Evolutionary conservation across 2,329 filamentous ascomycete genomes (phyloP), one percentile per base, ranked within the genome.

Genomic region (Colletotrichum sp.): DNA sequence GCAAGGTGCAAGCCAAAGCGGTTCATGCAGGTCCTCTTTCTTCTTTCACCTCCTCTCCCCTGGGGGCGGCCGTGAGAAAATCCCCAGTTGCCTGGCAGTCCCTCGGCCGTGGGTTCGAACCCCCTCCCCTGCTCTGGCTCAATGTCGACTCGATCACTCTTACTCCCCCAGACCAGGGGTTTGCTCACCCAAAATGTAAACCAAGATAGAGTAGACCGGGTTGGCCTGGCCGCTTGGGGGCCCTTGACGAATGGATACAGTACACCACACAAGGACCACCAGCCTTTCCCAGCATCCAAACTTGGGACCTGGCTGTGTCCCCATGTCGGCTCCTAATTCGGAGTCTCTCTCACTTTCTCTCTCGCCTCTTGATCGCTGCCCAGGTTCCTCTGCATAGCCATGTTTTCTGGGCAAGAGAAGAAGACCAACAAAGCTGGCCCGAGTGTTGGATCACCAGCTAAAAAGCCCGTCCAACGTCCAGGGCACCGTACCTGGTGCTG

Each of bases 21-120:
- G 77, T 78, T 78, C 77, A 77, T 78, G 77, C 77, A 78, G 75
- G 77, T 77, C 74, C 71, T 74, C 57, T 77, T 78, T 67, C 77
- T 78, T 76, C 68, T 77, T 67, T 68, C 49, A 26, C 30, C 67
- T 60, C 24, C 18, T 52, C 60, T 64, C 44, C 44, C 44, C 44
- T 21, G 44, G 44, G 44, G 44, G 44, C 63, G 26, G 69, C 62
- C 72, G 28, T 18, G 39, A 12, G n/a, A 57, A 57, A 75, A 36
- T 57, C 36, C 57, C 73, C 63, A 73, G 73, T 65, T 73, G 73
- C 64, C 73, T 76, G 73, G 72, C 72, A 64, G 63, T 59, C 44
- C 44, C 57, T 75, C 68, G 72, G 72, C 68, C 69, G 72, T 72
- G 72, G n/a, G 68, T 72, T 39, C 59, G 24, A 67, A 12, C 59